These are phyloP conservation scores for Danielia reshetovae DNA, from an alignment of 805 yeast species.

Conservation along the genomic window DNA sequence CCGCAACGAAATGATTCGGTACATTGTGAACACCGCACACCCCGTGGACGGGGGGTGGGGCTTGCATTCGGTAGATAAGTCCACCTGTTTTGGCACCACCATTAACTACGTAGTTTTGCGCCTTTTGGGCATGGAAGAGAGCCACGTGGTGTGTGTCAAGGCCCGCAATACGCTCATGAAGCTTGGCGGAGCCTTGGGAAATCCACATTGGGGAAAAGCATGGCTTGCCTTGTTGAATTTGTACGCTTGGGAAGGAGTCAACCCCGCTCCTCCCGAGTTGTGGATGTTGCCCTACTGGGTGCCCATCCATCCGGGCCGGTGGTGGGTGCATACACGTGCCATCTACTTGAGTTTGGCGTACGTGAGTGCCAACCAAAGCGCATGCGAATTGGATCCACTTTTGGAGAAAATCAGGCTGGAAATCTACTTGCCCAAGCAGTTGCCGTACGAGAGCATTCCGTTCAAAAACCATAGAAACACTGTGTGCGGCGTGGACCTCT, in stretches of 20 bases:
- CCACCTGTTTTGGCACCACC: constrained; percentile 92
- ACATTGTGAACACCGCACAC: constrained; percentile 86
- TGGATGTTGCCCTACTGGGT: constrained; percentile 80
- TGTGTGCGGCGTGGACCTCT: constrained; percentile 88
- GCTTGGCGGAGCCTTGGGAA: constrained; percentile 85
- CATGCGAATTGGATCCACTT: constrained; percentile 61
- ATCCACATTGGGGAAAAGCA: constrained; percentile 97
- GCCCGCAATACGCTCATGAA: constrained; percentile 68
- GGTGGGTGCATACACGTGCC: constrained; percentile 99
- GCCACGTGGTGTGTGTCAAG: constrained; percentile 71
- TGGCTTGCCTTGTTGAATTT: constrained; percentile 80
- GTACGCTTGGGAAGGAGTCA: constrained; percentile 94
- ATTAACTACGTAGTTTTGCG: constrained; percentile 82
- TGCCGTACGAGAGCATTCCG: constrained; percentile 62
- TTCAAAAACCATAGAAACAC: constrained; percentile 71
- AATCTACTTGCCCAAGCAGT: constrained; percentile 50
- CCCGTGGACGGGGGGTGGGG: constrained; percentile 99
- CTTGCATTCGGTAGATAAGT: constrained; percentile 83
- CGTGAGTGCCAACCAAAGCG: constrained; percentile 52
- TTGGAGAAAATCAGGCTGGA: constrained; percentile 67
- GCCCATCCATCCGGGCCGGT: constrained; percentile 89
- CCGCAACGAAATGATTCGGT: constrained; percentile 70
- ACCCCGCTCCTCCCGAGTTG: constrained; percentile 96
- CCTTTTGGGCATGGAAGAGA: constrained; percentile 66
- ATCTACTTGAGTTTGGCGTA: constrained; percentile 87